Evolutionary conservation across 768 basidiomycete genomes (phyloP).

Genomic region (Phaeolepiota aurea): DNA sequence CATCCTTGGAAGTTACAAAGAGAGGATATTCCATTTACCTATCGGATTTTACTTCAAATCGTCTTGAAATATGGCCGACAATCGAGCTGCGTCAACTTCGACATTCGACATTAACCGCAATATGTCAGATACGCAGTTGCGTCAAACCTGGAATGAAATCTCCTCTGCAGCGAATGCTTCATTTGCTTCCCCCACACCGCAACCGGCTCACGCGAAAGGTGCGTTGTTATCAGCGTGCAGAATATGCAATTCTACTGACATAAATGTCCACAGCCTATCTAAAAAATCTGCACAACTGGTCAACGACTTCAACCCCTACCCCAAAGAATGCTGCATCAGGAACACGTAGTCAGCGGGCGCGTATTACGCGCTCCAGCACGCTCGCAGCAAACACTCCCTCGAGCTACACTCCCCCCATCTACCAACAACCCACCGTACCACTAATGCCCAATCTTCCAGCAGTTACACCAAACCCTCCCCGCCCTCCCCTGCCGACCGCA

Average conservation of each 20-base stretch:
- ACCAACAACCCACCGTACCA: constrained; percentile 22
- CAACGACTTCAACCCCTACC: constrained; percentile 46
- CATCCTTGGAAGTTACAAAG: no score
- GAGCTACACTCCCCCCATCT: constrained; percentile 21
- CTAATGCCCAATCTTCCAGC: constrained; percentile 21
- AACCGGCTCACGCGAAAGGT: constrained; percentile 27
- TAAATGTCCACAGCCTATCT: constrained; percentile 55
- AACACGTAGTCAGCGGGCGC: constrained; percentile 32
- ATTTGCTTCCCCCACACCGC: constrained; percentile 33
- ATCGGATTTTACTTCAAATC: neutral
- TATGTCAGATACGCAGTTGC: constrained; percentile 57
- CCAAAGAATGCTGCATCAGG: constrained; percentile 29
- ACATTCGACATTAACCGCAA: constrained; percentile 24
- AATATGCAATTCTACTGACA: constrained; percentile 1
- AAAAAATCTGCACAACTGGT: constrained; percentile 68
- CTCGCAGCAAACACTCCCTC: constrained; percentile 24
- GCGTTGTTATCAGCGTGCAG: no score
- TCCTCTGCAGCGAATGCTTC: constrained; percentile 27
- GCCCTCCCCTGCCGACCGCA: constrained; percentile 47
- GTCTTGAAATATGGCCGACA: constrained; percentile 19
- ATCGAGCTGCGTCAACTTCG: constrained; percentile 14
- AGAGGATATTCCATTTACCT: neutral
- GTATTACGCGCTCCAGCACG: constrained; percentile 32
- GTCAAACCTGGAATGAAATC: constrained; percentile 52
- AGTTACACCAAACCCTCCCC: constrained; percentile 37